Evolutionary conservation across 805 yeast species (phyloP).

Genomic region (Cyberlindnera maritima): DNA sequence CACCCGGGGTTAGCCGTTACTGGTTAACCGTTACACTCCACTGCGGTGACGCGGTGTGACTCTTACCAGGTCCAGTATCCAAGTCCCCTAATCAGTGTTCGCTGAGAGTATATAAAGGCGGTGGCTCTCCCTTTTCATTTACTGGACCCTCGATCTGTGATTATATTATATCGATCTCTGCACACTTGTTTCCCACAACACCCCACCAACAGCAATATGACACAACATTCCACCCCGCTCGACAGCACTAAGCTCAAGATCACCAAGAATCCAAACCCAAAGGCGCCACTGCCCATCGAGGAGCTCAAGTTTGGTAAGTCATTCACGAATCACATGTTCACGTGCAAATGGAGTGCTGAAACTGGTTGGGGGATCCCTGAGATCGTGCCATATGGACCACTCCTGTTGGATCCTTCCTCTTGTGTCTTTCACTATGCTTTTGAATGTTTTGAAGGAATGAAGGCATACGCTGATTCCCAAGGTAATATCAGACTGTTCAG

Average conservation of each 20-base stretch:
- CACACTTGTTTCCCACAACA: no score
- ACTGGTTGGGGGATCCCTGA: slow-evolving; percentile 88
- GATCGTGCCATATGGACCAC: slow-evolving; percentile 79
- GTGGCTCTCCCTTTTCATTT: no score
- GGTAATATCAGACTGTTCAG: slow-evolving; percentile 81
- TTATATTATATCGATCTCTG: no score
- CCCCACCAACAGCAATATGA: not conserved
- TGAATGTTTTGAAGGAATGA: slow-evolving; percentile 93
- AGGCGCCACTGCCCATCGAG: slow-evolving; percentile 54
- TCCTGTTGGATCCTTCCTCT: slow-evolving; percentile 83
- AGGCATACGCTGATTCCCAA: slow-evolving; percentile 71
- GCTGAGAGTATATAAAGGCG: no score
- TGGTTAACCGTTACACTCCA: no score
- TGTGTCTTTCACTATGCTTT: slow-evolving; percentile 93
- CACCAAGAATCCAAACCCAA: slow-evolving; percentile 46
- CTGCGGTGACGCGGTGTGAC: no score
- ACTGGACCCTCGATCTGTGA: no score
- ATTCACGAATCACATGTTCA: slow-evolving; percentile 87
- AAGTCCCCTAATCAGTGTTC: no score
- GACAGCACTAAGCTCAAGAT: slow-evolving; percentile 55
- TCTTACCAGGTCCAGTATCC: no score
- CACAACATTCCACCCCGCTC: slow-evolving; percentile 24
- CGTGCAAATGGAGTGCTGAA: slow-evolving; percentile 73
- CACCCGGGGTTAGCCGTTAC: no score
- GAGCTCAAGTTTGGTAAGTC: slow-evolving; percentile 65